phyloP scores from a whole-genome alignment of 1,139 yeast species.

The Pichia sp. region DNA sequence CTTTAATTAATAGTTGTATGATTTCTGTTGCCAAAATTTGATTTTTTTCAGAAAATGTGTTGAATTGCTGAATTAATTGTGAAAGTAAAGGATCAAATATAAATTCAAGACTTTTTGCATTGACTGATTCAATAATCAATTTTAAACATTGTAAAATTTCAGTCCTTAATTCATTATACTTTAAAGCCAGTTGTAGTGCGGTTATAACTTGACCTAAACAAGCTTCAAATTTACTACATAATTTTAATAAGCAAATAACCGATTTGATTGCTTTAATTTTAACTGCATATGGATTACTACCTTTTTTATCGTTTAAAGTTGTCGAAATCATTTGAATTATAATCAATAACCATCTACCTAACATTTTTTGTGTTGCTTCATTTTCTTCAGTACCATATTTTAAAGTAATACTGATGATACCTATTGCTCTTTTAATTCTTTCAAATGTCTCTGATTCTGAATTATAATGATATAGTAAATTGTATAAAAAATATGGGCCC shows the following conservation, averaged over 20 bases:
- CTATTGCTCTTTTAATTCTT: conserved; percentile 37
- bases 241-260: conserved; percentile 57
- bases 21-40: conserved; percentile 39
- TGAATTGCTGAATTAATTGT: conserved; percentile 60
- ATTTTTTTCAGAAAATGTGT: conserved; percentile 40
- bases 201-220: conserved; percentile 88
- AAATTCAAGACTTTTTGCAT: conserved; percentile 46
- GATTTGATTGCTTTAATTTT: conserved; percentile 71
- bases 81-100: conserved; percentile 53
- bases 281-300: conserved; percentile 65
- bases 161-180: conserved; percentile 52
- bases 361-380: conserved; percentile 10
- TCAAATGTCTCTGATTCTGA: conserved; percentile 19
- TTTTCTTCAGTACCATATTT: conserved; percentile 7
- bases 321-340: conserved; percentile 76
- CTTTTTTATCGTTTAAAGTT: conserved; percentile 66
- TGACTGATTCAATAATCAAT: conserved; percentile 44
- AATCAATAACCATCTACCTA: conserved; percentile 52
- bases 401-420: conserved; percentile 32
- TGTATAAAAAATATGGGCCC: conserved; percentile 26
- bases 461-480: conserved; percentile 23
- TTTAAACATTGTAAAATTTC: conserved; percentile 67
- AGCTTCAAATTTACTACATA: conserved; percentile 58
- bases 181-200: conserved; percentile 77
- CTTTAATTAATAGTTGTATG: conserved; percentile 1